Percentiles rank a stretch among this genome's conserved stretches.
phyloP scores from a whole-genome alignment of 1,139 yeast species.

The Arxiozyma slooffiae region DNA sequence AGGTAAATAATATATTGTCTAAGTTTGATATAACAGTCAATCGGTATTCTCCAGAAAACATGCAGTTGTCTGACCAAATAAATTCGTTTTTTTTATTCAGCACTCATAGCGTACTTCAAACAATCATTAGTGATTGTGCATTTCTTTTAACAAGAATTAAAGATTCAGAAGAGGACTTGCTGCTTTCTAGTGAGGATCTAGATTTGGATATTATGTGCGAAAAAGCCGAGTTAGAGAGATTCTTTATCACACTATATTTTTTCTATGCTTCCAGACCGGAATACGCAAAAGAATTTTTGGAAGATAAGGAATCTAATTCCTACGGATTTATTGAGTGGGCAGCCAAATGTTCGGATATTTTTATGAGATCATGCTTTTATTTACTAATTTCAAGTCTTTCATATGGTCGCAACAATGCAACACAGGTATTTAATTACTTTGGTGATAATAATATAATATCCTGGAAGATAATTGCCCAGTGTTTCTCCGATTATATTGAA shows the following conservation, averaged over 20 bases:
- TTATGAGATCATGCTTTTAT: conserved; percentile 76
- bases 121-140: conserved; percentile 64
- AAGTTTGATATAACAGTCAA: neutral
- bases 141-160: conserved; percentile 70
- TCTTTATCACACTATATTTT: conserved; percentile 68
- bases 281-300: conserved; percentile 60
- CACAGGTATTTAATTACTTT: conserved; percentile 37
- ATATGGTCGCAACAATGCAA: conserved; percentile 47
- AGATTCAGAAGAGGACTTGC: conserved; percentile 77
- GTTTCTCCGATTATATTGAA: conserved; percentile 47
- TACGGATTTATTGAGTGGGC: conserved; percentile 87
- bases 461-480: conserved; percentile 50
- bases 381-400: conserved; percentile 69
- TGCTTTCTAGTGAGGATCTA: conserved; percentile 44
- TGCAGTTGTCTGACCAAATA: conserved; percentile 20
- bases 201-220: conserved; percentile 47
- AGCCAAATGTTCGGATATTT: conserved; percentile 67
- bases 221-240: conserved; percentile 78
- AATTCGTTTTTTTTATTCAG: conserved; percentile 24
- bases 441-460: conserved; percentile 38
- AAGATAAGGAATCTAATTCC: conserved; percentile 49
- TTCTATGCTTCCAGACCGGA: conserved; percentile 55
- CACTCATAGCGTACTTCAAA: conserved; percentile 47
- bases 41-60: conserved; percentile 4
- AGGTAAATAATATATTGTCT: neutral